These are phyloP conservation scores for Chlorella ohadii DNA, from an alignment of 139 green algal genomes.

Conservation along the genomic window DNA sequence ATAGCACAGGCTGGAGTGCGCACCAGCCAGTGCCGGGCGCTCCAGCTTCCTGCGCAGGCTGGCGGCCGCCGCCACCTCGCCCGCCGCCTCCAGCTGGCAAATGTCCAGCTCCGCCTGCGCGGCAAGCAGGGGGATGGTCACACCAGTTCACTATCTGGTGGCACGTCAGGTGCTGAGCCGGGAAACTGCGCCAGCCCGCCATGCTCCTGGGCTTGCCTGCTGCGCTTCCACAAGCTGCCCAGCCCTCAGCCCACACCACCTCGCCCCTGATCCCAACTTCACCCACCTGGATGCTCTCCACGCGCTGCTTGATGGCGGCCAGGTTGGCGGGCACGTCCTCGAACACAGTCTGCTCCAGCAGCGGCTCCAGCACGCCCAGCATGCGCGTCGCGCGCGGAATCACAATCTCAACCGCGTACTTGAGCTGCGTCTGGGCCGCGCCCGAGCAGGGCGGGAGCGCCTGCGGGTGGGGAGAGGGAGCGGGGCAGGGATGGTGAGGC, in stretches of 20 bases:
- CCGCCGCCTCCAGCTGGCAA: constrained; percentile 33
- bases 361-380: constrained; percentile 61
- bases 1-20: no score
- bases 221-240: no score
- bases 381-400: constrained; percentile 40
- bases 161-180: no score
- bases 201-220: background rate
- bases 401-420: constrained; percentile 71
- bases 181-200: background rate
- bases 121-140: background rate
- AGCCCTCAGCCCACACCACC: no score
- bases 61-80: constrained; percentile 23
- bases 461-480: background rate
- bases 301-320: constrained; percentile 57
- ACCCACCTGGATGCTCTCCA: constrained; percentile 46
- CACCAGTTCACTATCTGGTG: no score
- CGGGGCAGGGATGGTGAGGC: background rate
- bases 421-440: constrained; percentile 55
- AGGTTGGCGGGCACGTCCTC: constrained; percentile 68
- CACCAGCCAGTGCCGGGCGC: constrained; percentile 18
- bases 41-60: constrained; percentile 18
- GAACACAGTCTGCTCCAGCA: constrained; percentile 67
- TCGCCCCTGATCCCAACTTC: background rate
- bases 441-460: background rate
- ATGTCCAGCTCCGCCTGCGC: constrained; percentile 15